Percentiles rank a stretch among this genome's conserved stretches.
Conservation (phyloP, 176 grass and related monocot species). For the Cenchrus fungigraminus region DNA sequence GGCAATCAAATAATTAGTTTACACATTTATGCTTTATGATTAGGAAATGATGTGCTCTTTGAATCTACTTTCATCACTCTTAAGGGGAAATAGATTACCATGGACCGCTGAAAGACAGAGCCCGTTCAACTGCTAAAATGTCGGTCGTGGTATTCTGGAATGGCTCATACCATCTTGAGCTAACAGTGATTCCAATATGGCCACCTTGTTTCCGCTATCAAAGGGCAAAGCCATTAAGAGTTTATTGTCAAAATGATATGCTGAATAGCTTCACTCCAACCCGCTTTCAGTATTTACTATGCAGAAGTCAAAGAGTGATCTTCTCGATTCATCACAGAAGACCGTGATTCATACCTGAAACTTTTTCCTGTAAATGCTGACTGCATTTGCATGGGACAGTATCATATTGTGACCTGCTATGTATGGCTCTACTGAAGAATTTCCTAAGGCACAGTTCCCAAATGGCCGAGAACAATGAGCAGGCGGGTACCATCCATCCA, state of each 20-base stretch:
- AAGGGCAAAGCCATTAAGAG: conserved; percentile 1
- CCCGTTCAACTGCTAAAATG: background rate
- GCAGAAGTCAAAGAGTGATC: background rate
- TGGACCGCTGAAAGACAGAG: background rate
- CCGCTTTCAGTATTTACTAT: background rate
- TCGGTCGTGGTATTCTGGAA: background rate
- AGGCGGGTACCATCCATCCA: conserved; percentile 46
- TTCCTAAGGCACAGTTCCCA: conserved; percentile 56
- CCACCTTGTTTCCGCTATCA: conserved; percentile 53
- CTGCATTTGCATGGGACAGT: conserved; percentile 63
- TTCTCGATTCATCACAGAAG: background rate
- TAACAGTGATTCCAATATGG: conserved; percentile 45
- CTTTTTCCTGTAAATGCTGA: conserved; percentile 55
- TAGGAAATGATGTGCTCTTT: background rate
- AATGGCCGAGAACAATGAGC: conserved; percentile 54
- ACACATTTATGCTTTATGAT: background rate
- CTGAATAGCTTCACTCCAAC: background rate
- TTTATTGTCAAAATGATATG: background rate
- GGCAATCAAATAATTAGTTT: background rate
- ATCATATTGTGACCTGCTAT: conserved; percentile 67
- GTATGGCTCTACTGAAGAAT: conserved; percentile 76
- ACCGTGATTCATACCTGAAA: conserved; percentile 3
- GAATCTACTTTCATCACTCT: background rate
- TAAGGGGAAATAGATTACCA: background rate
- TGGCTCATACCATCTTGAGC: conserved; percentile 3